phyloP scores from a whole-genome alignment of 805 yeast genomes.

The Sugiyamaella valdiviana region DNA sequence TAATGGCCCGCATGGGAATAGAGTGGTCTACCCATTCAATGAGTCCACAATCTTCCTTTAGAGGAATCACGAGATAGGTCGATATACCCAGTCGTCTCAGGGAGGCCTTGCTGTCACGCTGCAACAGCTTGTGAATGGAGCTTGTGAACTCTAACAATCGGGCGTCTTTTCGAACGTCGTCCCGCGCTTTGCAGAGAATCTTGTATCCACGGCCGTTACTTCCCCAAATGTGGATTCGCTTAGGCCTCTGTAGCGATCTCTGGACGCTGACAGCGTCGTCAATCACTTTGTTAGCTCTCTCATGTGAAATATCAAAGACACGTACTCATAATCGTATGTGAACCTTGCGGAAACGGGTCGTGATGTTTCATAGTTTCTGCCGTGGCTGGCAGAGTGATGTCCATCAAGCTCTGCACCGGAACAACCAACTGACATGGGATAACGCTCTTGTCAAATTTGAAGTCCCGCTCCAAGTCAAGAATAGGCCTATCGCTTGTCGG shows the following conservation, averaged over 20 bases:
- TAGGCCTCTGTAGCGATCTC: slow-evolving; percentile 81
- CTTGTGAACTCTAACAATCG: slow-evolving; percentile 88
- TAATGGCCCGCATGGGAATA: slow-evolving; percentile 60
- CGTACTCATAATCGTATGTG: slow-evolving; percentile 26
- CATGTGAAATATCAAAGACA: background rate
- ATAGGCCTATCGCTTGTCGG: slow-evolving; percentile 8
- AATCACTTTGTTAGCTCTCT: slow-evolving; percentile 38
- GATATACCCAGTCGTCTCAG: slow-evolving; percentile 64
- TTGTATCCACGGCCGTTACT: slow-evolving; percentile 69
- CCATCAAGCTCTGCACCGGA: slow-evolving; percentile 67
- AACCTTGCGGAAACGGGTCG: slow-evolving; percentile 40
- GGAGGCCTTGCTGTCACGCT: slow-evolving; percentile 62
- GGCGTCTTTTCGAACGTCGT: slow-evolving; percentile 93
- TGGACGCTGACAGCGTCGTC: slow-evolving; percentile 65
- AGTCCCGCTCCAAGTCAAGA: slow-evolving; percentile 9
- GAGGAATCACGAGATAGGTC: slow-evolving; percentile 83
- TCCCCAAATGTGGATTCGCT: slow-evolving; percentile 68
- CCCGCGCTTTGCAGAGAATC: slow-evolving; percentile 76
- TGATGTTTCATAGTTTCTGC: slow-evolving; percentile 38
- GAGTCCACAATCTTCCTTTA: slow-evolving; percentile 81
- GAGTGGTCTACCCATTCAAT: slow-evolving; percentile 85
- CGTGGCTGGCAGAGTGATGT: slow-evolving; percentile 53
- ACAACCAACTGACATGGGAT: slow-evolving; percentile 55
- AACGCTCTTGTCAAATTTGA: slow-evolving; percentile 37
- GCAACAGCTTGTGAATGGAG: slow-evolving; percentile 69